phyloP scores from a whole-genome alignment of 2,329 filamentous ascomycete species.

The Scytalidium sp. region DNA sequence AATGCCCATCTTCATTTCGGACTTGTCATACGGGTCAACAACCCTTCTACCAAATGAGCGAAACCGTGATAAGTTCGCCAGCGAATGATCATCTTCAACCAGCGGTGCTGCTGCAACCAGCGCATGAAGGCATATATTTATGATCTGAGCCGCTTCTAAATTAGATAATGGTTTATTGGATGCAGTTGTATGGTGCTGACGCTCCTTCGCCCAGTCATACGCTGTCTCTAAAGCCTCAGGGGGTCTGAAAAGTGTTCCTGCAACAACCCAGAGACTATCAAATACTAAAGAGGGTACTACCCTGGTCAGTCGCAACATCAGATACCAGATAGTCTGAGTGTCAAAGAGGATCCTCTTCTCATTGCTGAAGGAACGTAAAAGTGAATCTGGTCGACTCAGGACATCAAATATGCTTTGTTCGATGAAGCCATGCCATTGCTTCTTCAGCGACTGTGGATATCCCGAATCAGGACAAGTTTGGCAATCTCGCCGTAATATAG shows the following conservation, averaged over 20 bases:
- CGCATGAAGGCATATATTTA: slow-evolving; percentile 60
- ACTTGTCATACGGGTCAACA: slow-evolving; percentile 42
- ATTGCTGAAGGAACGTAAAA: slow-evolving; percentile 55
- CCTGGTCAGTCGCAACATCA: slow-evolving; percentile 57
- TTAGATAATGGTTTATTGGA: slow-evolving; percentile 18
- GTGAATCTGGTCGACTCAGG: slow-evolving; percentile 52
- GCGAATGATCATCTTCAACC: slow-evolving; percentile 22
- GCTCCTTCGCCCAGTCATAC: slow-evolving; percentile 21
- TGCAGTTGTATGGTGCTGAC: neutral
- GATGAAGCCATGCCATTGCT: slow-evolving; percentile 56
- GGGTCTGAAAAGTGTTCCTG: slow-evolving; percentile 55
- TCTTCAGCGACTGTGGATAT: slow-evolving; percentile 7
- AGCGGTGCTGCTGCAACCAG: slow-evolving; percentile 54
- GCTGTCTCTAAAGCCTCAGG: slow-evolving; percentile 31
- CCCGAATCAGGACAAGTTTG: neutral
- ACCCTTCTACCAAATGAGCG: slow-evolving; percentile 40
- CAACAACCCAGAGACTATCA: slow-evolving; percentile 62
- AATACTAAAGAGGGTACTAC: slow-evolving; percentile 57
- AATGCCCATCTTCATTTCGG: slow-evolving; percentile 43
- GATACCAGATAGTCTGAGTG: slow-evolving; percentile 61
- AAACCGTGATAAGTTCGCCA: slow-evolving; percentile 60
- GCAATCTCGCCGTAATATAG: slow-evolving; percentile 1
- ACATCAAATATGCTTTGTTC: slow-evolving; percentile 64
- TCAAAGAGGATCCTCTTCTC: slow-evolving; percentile 49
- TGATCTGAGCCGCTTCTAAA: slow-evolving; percentile 23